Evolutionary conservation across 768 basidiomycete species (phyloP), one percentile per base, ranked within the genome.

Genomic region (Mycena albidolilacea): DNA sequence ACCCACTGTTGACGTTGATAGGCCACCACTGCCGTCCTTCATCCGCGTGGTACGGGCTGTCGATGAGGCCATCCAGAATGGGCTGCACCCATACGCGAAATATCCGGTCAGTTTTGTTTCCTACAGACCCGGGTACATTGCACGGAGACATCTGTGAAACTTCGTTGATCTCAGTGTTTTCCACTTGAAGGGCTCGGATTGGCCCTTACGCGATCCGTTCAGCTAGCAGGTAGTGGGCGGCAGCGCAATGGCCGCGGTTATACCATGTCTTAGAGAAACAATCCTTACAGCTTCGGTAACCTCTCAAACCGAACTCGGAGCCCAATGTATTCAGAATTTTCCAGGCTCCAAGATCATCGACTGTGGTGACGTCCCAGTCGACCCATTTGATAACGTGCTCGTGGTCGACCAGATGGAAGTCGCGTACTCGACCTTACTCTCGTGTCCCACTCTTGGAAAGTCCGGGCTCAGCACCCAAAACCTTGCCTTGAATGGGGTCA

Each of bases 401-500:
- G 96, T 95, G 3, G 81, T 97, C 37, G 93, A 95, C 75, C 95
- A 96, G 80, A 94, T 97, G 83, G 91, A 96, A 79, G 90, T 93
- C 9, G 96, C 95, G 0, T 97, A 97, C 79, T 86, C 90, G 6
- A 93, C 93, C 0, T 84, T 97, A 21, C 84, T 97, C 7, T 83
- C 85, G n/a, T 87, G 94, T 46, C 82, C 88, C 1, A 82, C 89
- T 23, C 77, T 85, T 37, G 63, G 55, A 54, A 60, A 60, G n/a
- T 72, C 75, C 21, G 71, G 69, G 58, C 83, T 85, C n/a, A 77
- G 7, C n/a, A n/a, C n/a, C 7, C 48, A 83, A 38, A 84, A 87
- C 8, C 69, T 90, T 55, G 86, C 89, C 1, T 87, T 85, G 66
- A 92, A 94, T 77, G 90, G 90, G 2, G 80, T 82, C 57, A 87